Base-by-base conservation (phyloP, 305 asterid genomes). In the Fraxinus latifolia region DNA sequence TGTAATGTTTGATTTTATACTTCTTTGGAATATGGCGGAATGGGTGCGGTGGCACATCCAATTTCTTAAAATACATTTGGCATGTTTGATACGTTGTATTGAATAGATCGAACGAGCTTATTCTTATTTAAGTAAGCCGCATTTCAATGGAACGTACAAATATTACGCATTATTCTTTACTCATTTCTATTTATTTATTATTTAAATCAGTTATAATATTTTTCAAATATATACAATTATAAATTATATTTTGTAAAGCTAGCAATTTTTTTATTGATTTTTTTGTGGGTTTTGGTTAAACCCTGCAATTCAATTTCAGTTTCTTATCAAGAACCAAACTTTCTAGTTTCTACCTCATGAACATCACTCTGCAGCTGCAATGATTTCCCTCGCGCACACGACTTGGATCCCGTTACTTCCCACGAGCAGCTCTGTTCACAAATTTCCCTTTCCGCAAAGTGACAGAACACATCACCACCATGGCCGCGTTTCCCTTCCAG, bases 381-480 rank as follows among this genome's bases (percentile, higher is more conserved):
- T 91, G 95, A 27, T 86, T 44, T 84, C 87, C 65, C 87, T 88
- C 33, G 71, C 86, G 14, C 80, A 72, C 71, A 65, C 89, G 37
- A 78, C 86, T 79, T 82, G 79, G 82, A 17, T 88, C 76, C 77
- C 80, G 70, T 34, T 39, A 62, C 55, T 84, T 47, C 86, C 87
- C 0, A 9, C 83, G 6, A 86, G 11, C 37, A 73, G 80, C n/a
- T 74, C 71, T 44, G 77, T 81, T 70, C 7, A 70, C 1, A 84
- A 77, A 0, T 76, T 79, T 44, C 60, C 85, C 68, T 73, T 76
- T 39, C 81, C 78, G 14, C 76, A n/a, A 67, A 74, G 76, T 75
- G 60, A 33, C 72, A 36, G 78, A 68, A 33, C 4, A 15, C 77
- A 31, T 81, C 72, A 79, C 72, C 74, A 31, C 85, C 70, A 34